These are phyloP conservation scores for Tuber indicum DNA, from an alignment of 495 filamentous ascomycete genomes.

Conservation along the genomic window DNA sequence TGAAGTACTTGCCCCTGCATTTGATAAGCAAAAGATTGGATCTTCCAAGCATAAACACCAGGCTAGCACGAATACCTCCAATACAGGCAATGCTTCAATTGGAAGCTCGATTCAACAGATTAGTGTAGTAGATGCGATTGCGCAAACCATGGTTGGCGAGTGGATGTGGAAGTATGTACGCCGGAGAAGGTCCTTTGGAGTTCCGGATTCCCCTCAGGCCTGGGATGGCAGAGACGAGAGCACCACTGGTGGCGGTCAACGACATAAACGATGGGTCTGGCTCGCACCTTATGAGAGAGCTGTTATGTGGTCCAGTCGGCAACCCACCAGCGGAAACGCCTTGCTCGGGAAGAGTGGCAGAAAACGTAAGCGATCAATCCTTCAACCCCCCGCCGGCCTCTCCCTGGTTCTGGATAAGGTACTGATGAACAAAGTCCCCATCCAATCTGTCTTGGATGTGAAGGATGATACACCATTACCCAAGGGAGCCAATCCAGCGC, in stretches of 20 bases:
- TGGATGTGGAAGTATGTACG: slow-evolving; percentile 99
- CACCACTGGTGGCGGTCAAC: slow-evolving; percentile 49
- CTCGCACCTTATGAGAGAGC: slow-evolving; percentile 90
- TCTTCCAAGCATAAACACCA: slow-evolving; percentile 33
- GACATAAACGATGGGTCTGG: slow-evolving; percentile 98
- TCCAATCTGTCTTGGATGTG: slow-evolving; percentile 94
- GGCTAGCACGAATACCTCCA: slow-evolving; percentile 49
- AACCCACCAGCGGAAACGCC: slow-evolving; percentile 78
- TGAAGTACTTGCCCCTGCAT: slow-evolving; percentile 57
- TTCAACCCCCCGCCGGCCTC: slow-evolving; percentile 40
- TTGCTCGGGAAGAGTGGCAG: slow-evolving; percentile 91
- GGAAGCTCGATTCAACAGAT: slow-evolving; percentile 60
- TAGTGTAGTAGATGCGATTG: slow-evolving; percentile 93
- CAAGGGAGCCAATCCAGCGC: slow-evolving; percentile 52
- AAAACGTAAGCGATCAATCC: slow-evolving; percentile 65
- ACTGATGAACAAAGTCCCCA: slow-evolving; percentile 59
- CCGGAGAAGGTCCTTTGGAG: slow-evolving; percentile 83
- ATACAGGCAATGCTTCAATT: slow-evolving; percentile 50
- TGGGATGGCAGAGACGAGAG: slow-evolving; percentile 55
- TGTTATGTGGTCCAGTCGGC: slow-evolving; percentile 98
- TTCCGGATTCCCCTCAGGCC: slow-evolving; percentile 58
- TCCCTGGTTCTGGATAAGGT: slow-evolving; percentile 38
- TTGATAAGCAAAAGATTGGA: slow-evolving; percentile 44
- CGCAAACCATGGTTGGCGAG: slow-evolving; percentile 96
- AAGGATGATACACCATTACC: slow-evolving; percentile 88